phyloP scores from a whole-genome alignment of 352 stramenopile genomes.

The Pythium dissimile region DNA sequence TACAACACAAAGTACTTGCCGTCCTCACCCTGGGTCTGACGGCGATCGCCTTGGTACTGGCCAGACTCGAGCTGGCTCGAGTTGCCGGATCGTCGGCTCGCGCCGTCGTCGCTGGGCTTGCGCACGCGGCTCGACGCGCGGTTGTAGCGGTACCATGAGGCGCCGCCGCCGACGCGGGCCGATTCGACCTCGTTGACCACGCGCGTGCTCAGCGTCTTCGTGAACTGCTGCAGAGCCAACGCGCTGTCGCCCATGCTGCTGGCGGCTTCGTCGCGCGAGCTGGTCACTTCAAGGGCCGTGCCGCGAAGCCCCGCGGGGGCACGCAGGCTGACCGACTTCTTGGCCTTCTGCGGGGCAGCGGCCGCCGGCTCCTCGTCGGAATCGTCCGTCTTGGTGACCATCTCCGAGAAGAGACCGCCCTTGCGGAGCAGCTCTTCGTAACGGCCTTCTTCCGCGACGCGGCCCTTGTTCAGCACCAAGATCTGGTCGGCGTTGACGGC shows the following conservation, averaged over 20 bases:
- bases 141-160: constrained; percentile 80
- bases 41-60: constrained; percentile 12
- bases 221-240: constrained; percentile 81
- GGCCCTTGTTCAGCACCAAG: constrained; percentile 70
- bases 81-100: constrained; percentile 61
- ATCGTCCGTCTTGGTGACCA: constrained; percentile 75
- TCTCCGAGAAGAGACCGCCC: constrained; percentile 80
- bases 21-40: constrained; percentile 46
- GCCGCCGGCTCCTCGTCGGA: constrained; percentile 43
- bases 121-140: constrained; percentile 61
- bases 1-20: constrained; percentile 87
- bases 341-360: constrained; percentile 11
- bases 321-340: constrained; percentile 14
- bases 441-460: constrained; percentile 71
- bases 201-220: constrained; percentile 72
- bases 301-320: constrained; percentile 6
- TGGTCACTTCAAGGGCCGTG: constrained; percentile 2
- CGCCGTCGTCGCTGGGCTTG: constrained; percentile 52
- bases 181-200: constrained; percentile 60
- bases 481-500: constrained; percentile 78
- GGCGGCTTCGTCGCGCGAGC: constrained; percentile 11
- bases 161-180: constrained; percentile 33
- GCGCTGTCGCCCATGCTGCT: constrained; percentile 30
- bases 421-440: constrained; percentile 72
- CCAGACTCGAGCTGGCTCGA: constrained; percentile 47